Base-by-base conservation (phyloP, 2,329 filamentous ascomycete genomes). In the Verticillium longisporum region DNA sequence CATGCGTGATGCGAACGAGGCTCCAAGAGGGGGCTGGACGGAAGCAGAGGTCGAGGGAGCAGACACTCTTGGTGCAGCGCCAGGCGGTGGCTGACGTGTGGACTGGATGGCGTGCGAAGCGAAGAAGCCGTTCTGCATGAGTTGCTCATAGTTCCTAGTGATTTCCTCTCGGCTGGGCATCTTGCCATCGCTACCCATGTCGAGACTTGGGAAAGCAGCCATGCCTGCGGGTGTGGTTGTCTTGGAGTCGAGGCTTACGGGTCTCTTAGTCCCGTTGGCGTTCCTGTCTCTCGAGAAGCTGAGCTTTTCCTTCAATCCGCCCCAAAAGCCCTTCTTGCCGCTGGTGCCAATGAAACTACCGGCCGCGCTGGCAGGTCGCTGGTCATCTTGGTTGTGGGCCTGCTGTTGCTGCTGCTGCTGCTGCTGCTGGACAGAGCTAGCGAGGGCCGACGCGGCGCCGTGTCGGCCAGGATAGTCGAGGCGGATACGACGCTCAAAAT, bases 111-210 rank as follows among this genome's bases (percentile, higher is more conserved):
- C 83, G 64, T 85, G 83, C 31, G 80, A 75, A 56, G 79, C 76
- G 69, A 86, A 86, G 77, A 86, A 86, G 62, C 83, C 83, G 6
- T 78, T 78, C 2, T 81, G 78, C 66, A 86, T 76, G 61, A 86
- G 77, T 65, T 82, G 73, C 65, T 84, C 80, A 70, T 86, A 86
- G 68, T 76, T 85, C 62, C 80, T 78, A 68, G 84, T 66, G 59
- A 86, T 78, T 61, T 86, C 82, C 58, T 86, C 83, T 3, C 74
- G 69, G 5, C 73, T 69, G 33, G 72, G 75, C 50, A 71, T 72
- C 45, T 53, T 57, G 60, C 68, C 65, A 68, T 69, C 71, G 14
- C 61, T 59, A 18, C 64, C 60, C 21, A 53, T 62, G 18, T 59
- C 58, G n/a, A 50, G 45, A 11, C 45, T 15, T 9, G 45, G 45